Conservation (phyloP, 2,329 filamentous ascomycete genomes). For the Ascocoryne sarcoides region DNA sequence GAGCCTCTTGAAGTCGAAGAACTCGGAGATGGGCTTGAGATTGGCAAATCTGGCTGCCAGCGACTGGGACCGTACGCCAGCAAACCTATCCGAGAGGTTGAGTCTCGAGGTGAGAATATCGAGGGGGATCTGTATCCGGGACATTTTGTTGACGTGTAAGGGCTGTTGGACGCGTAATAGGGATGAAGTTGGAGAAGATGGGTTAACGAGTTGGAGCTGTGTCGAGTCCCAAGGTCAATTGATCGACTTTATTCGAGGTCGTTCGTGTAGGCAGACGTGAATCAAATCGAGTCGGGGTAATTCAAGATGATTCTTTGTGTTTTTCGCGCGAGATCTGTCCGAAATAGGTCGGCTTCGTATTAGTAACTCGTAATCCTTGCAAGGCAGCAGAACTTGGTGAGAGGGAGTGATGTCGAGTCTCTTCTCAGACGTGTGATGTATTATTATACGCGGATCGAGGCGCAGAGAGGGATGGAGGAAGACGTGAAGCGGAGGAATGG, state of each 20-base stretch:
- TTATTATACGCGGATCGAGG: no score
- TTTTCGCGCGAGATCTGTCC: constrained; percentile 21
- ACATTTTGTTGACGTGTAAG: constrained; percentile 44
- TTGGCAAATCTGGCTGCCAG: constrained; percentile 82
- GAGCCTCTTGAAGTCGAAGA: constrained; percentile 89
- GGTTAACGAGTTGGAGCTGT: neutral
- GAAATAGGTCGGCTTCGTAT: no score
- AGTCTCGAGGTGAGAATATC: constrained; percentile 86
- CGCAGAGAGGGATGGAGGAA: no score
- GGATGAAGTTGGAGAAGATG: neutral
- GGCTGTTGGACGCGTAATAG: constrained; percentile 1
- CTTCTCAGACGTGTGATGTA: no score
- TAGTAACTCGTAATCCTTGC: no score
- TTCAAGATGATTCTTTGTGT: constrained; percentile 8
- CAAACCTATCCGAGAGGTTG: constrained; percentile 78
- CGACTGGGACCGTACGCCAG: constrained; percentile 70
- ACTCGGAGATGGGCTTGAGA: constrained; percentile 82
- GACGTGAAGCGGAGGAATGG: no score
- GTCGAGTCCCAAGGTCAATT: no score
- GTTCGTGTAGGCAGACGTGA: constrained; percentile 4
- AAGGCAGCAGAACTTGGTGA: no score
- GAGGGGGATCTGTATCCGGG: constrained; percentile 85
- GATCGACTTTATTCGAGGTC: constrained; percentile 2
- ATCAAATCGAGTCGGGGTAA: constrained; percentile 1
- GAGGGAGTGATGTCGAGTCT: no score